Percentiles rank a stretch among this genome's conserved stretches.
Conservation (phyloP, 495 filamentous ascomycete genomes). For the Aspergillus olivimuriae region DNA sequence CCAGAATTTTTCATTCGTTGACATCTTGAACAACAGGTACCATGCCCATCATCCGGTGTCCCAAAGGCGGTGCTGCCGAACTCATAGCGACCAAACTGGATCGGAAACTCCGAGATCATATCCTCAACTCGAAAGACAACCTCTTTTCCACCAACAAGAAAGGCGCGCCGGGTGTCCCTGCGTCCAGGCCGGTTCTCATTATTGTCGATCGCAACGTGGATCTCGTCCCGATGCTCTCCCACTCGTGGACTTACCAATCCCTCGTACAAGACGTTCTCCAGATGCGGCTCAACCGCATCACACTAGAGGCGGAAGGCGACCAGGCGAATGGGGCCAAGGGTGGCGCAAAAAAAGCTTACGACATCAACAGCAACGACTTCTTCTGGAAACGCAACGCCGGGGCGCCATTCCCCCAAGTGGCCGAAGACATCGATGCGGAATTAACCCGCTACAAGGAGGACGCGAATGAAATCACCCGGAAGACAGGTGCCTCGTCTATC, state of each 20-base stretch:
- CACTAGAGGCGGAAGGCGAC: conserved; percentile 74
- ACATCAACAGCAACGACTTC: conserved; percentile 85
- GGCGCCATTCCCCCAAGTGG: conserved; percentile 90
- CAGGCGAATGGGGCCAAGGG: conserved; percentile 66
- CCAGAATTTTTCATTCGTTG: not conserved
- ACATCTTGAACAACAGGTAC: conserved; percentile 45
- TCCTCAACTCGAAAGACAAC: conserved; percentile 95
- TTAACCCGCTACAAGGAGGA: conserved; percentile 94
- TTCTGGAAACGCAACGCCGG: conserved; percentile 97
- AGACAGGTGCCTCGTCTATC: conserved; percentile 86
- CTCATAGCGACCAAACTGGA: conserved; percentile 92
- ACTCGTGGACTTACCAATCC: conserved; percentile 98
- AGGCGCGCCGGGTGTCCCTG: conserved; percentile 52
- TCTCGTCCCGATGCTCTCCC: conserved; percentile 95
- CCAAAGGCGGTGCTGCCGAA: conserved; percentile 87
- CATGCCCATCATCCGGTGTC: conserved; percentile 90
- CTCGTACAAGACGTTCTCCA: conserved; percentile 90
- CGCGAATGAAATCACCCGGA: conserved; percentile 87
- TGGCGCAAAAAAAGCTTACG: conserved; percentile 76
- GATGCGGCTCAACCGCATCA: conserved; percentile 95
- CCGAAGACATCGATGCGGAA: conserved; percentile 91
- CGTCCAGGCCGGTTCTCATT: conserved; percentile 75
- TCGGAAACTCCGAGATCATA: conserved; percentile 91
- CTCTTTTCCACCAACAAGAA: conserved; percentile 62
- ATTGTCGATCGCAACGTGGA: conserved; percentile 94